These are phyloP conservation scores for Sporopachydermia cereana DNA, from an alignment of 1,139 yeast genomes.

Conservation along the genomic window DNA sequence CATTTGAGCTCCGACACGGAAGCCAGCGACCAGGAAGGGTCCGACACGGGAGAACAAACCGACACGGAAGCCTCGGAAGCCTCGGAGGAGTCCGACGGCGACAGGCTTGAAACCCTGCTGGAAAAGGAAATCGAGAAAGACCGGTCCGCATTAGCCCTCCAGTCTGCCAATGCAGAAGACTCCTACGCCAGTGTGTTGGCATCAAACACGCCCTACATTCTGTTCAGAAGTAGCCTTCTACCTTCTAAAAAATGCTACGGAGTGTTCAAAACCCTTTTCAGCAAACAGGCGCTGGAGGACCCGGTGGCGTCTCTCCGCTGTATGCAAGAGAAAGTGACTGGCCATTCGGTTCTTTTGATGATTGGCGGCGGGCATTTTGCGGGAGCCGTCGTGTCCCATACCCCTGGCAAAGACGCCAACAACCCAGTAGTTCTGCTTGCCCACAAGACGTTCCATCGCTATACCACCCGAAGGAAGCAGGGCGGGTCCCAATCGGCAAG, in stretches of 20 bases:
- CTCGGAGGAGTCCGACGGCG: slow-evolving; percentile 16
- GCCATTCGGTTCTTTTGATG: slow-evolving; percentile 71
- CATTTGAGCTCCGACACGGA: slow-evolving; percentile 43
- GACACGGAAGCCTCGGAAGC: slow-evolving; percentile 8
- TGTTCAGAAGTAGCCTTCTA: slow-evolving; percentile 38
- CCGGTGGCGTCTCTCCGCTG: slow-evolving; percentile 35
- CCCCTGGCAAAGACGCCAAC: slow-evolving; percentile 39
- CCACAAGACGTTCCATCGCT: slow-evolving; percentile 86
- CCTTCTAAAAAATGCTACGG: slow-evolving; percentile 45
- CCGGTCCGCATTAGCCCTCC: slow-evolving; percentile 13
- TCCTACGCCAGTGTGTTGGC: slow-evolving; percentile 40
- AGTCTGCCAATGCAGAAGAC: slow-evolving; percentile 21
- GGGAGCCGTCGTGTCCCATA: slow-evolving; percentile 81
- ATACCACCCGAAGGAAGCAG: slow-evolving; percentile 92
- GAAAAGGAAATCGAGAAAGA: slow-evolving; percentile 22
- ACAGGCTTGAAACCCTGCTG: slow-evolving; percentile 26
- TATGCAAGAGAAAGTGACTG: slow-evolving; percentile 19
- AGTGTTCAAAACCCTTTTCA: slow-evolving; percentile 56
- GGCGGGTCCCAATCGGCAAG: slow-evolving; percentile 95
- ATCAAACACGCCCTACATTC: slow-evolving; percentile 52
- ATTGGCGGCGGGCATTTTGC: slow-evolving; percentile 98
- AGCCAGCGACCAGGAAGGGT: slow-evolving; percentile 15
- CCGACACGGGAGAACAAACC: slow-evolving; percentile 12
- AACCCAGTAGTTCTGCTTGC: slow-evolving; percentile 45
- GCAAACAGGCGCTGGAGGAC: slow-evolving; percentile 24